Base-by-base conservation (phyloP, 805 yeast genomes). In the Nakazawaea laoshanensis region DNA sequence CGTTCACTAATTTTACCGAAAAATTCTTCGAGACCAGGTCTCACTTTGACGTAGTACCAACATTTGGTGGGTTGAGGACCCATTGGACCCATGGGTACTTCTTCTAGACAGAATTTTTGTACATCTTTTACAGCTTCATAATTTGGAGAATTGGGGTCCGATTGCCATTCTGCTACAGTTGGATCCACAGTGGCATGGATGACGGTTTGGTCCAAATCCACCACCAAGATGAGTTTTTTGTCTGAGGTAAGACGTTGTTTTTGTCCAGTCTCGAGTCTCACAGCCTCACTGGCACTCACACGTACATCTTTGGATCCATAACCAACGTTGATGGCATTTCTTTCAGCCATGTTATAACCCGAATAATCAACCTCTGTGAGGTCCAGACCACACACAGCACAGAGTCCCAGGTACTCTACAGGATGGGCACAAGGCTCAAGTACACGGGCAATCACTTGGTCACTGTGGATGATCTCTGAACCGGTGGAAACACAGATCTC, bases 141-240 rank as follows among this genome's bases (percentile, higher is more conserved):
- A 49, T 92, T 87, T 5, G 96, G 95, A 45, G 85, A 84, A 4
- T 65, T 54, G 3, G 86, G 79, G 48, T 92, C 96, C 32, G 68
- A 67, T 67, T 83, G 87, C 98, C 98, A 92, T 49, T 85, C 95
- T 1, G 92, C 92, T 19, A 92, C 94, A 0, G 96, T 87, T 1
- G 96, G 96, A 52, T 92, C 98, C 12, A 89, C 96, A 4, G 96
- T 89, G 26, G 96, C 95, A 50, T 92, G 98, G 20, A 92, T 89
- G 4, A 92, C 94, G 0, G 98, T 92, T 54, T 92, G 98, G 59
- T 92, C 98, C 42, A 92, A 66, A 63, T 92, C 98, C 4, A 92
- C 98, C 19, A 92, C 97, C 36, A 92, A 64, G 19, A 92, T 87
- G 41, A 92, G 63, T 52, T 84, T 85, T 38, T 68, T 62, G 33